A percentile compares a stretch with the other conserved stretches of the same genome.
Conservation (phyloP, 2,329 filamentous ascomycete genomes). For the Seiridium cupressi region DNA sequence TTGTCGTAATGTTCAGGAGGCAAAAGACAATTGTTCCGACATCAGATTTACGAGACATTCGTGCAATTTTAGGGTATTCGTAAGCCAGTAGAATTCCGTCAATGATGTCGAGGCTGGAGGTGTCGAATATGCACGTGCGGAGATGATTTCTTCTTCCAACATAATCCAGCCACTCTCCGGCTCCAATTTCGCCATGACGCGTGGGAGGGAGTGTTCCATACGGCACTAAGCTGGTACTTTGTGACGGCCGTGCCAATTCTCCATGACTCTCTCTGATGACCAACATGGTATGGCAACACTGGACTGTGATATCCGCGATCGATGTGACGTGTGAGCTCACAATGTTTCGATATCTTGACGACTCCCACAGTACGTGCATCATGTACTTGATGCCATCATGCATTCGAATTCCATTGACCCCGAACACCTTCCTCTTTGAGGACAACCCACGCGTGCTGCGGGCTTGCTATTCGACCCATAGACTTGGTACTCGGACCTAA, state of each 20-base stretch:
- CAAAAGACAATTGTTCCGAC: neutral
- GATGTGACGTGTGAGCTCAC: neutral
- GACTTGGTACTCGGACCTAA: neutral
- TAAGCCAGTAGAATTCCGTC: slow-evolving; percentile 7
- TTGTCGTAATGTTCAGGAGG: neutral
- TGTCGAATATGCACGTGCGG: slow-evolving; percentile 4
- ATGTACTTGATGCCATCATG: neutral
- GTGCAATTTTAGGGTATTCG: slow-evolving; percentile 1
- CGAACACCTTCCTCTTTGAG: neutral
- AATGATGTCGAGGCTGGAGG: neutral
- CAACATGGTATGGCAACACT: neutral
- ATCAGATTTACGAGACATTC: neutral
- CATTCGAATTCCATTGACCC: neutral
- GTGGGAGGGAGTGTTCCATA: neutral
- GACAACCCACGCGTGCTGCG: neutral
- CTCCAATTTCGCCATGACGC: neutral
- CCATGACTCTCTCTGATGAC: neutral
- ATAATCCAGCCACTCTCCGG: neutral
- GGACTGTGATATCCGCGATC: neutral
- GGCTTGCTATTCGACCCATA: neutral
- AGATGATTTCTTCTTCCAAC: slow-evolving; percentile 5
- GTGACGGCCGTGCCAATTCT: neutral
- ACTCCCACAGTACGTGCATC: neutral
- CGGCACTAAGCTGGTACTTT: neutral
- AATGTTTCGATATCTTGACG: neutral